Base-by-base conservation (phyloP, 2,329 filamentous ascomycete genomes). In the Paraconiothyrium brasiliense region DNA sequence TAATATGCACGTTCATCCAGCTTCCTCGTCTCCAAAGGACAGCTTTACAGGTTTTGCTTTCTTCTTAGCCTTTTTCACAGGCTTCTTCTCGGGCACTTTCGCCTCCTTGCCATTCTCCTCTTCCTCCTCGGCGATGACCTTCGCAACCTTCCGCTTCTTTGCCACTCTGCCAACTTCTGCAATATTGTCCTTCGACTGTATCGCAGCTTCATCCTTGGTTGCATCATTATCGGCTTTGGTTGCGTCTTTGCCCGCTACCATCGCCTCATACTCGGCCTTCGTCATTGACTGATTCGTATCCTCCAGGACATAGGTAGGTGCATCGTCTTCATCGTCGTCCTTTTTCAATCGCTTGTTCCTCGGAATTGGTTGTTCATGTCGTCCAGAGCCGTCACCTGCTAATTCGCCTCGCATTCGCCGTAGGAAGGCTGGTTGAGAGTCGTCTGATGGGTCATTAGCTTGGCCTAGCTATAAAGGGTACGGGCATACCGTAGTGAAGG, bases 321-420 rank as follows among this genome's bases (percentile, higher is more conserved):
- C 89, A 75, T 94, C 92, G 68, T 94, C 92, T 13, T 90, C 90
- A 62, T 93, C 90, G 62, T 93, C 89, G 67, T 90, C 61, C 82
- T 86, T 16, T 65, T 76, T 70, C 71, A 86, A 59, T 27, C 74
- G 70, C 68, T 79, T 82, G 50, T 82, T 82, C 54, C 82, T 78
- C 11, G 81, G 78, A 24, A 82, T 69, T 10, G 76, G 78, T 4
- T 76, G 75, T 63, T 82, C 83, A 72, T 82, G 82, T 50, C 80
- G 79, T 61, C 79, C 79, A 54, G 78, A 76, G 46, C 82, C 77
- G 54, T 78, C 87, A 32, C 78, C 79, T 84, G 84, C 78, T 82
- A 85, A 79, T 83, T 68, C 87, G 81, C 41, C 85, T 79, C 77
- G 82, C 73, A 83, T 77, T 71, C 78, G 78, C 77, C 74, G 83